phyloP scores from a whole-genome alignment of 1,139 yeast species.

The Sugiyamaella paludigena region DNA sequence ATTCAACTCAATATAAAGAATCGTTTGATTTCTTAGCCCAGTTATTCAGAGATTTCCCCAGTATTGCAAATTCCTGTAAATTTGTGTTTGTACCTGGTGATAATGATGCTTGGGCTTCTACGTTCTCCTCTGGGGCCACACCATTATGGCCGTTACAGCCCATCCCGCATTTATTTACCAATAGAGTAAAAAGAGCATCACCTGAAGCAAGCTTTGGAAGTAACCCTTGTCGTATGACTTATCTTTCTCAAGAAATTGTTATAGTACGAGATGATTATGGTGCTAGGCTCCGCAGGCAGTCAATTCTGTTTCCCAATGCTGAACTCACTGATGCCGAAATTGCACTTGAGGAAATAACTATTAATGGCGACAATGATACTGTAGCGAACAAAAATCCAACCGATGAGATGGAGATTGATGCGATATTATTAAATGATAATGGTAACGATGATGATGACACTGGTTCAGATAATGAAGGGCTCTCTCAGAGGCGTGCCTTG shows the following conservation, averaged over 20 bases:
- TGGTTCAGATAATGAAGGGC: conserved; percentile 22
- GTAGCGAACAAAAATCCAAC: neutral
- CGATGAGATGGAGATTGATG: conserved; percentile 11
- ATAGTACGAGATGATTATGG: conserved; percentile 68
- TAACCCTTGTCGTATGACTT: conserved; percentile 76
- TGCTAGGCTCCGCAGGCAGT: conserved; percentile 66
- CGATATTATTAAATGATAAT: neutral
- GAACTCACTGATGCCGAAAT: conserved; percentile 12
- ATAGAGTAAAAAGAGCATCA: conserved; percentile 60
- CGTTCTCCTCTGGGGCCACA: conserved; percentile 63
- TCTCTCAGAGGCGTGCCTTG: conserved; percentile 23
- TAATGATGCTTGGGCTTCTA: conserved; percentile 90
- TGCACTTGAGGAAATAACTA: neutral
- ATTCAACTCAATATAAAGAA: conserved; percentile 57
- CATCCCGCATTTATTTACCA: conserved; percentile 69
- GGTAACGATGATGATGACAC: conserved; percentile 24
- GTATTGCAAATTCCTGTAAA: conserved; percentile 41
- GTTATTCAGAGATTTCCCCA: conserved; percentile 50
- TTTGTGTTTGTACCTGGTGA: conserved; percentile 79
- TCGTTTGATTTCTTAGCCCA: conserved; percentile 70
- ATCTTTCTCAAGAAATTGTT: conserved; percentile 79
- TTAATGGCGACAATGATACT: neutral
- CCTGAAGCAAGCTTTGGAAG: conserved; percentile 68
- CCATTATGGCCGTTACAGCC: conserved; percentile 68
- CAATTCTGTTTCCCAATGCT: conserved; percentile 48